These are phyloP conservation scores for Cercospora janseana DNA, from an alignment of 2,329 filamentous ascomycete species.

Conservation along the genomic window DNA sequence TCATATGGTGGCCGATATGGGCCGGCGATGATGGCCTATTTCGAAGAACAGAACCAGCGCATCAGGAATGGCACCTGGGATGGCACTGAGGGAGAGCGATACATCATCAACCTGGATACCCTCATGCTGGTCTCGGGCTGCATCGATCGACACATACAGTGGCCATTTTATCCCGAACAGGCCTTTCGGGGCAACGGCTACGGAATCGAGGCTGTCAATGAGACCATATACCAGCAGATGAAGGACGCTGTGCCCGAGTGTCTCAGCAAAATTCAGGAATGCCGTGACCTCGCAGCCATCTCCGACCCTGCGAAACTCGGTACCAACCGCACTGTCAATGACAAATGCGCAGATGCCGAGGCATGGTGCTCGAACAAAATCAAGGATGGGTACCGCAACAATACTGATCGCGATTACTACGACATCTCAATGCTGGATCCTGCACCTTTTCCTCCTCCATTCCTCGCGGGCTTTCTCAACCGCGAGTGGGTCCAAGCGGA, in stretches of 20 bases:
- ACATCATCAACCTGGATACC: conserved; percentile 49
- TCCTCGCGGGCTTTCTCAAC: conserved; percentile 46
- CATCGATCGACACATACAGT: conserved; percentile 52
- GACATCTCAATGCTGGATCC: conserved; percentile 53
- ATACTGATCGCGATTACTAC: conserved; percentile 52
- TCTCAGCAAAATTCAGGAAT: conserved; percentile 53
- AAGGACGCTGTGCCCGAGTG: conserved; percentile 50
- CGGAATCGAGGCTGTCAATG: conserved; percentile 51
- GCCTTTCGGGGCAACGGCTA: conserved; percentile 58
- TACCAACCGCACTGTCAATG: conserved; percentile 41
- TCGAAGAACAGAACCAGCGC: conserved; percentile 56
- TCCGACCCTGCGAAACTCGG: conserved; percentile 52
- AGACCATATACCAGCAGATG: conserved; percentile 48
- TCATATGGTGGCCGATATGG: conserved; percentile 58
- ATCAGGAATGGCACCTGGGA: conserved; percentile 46
- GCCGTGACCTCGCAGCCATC: conserved; percentile 47
- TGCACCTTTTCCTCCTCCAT: conserved; percentile 7
- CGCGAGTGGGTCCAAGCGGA: conserved; percentile 44
- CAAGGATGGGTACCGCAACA: conserved; percentile 45
- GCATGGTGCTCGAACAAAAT: conserved; percentile 45
- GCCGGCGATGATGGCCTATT: conserved; percentile 56
- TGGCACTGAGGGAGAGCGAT: conserved; percentile 37
- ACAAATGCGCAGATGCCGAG: conserved; percentile 43
- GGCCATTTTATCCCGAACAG: conserved; percentile 49
- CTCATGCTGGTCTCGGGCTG: conserved; percentile 55